Percentiles rank a stretch among this genome's conserved stretches.
Evolutionary conservation across 1,284 basidiomycete species (phyloP).

Genomic region (Porodaedalea pini): DNA sequence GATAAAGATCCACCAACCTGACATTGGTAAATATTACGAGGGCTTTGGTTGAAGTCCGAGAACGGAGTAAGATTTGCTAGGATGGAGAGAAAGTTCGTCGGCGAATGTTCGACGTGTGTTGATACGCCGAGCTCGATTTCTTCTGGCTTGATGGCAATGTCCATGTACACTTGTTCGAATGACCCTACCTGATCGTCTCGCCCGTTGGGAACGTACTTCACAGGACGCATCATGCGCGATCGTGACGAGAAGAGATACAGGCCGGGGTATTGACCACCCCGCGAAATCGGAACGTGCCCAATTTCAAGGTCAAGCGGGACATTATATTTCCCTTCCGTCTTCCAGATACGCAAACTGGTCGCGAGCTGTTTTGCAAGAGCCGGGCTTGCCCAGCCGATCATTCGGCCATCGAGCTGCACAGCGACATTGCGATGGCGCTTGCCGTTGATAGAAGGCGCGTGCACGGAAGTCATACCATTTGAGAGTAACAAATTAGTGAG

Average conservation of each 20-base stretch:
- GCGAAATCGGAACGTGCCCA: conserved; percentile 85
- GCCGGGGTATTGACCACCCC: conserved; percentile 96
- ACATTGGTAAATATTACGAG: conserved; percentile 85
- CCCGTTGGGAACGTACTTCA: conserved; percentile 86
- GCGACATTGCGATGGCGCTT: conserved; percentile 64
- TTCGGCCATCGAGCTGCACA: conserved; percentile 90
- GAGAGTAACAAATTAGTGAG: conserved; percentile 81
- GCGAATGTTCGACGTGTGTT: conserved; percentile 90
- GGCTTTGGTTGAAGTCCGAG: conserved; percentile 97
- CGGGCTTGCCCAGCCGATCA: conserved; percentile 94
- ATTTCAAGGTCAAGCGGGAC: conserved; percentile 96
- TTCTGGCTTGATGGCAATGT: conserved; percentile 88
- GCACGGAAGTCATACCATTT: conserved; percentile 94
- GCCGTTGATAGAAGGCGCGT: conserved; percentile 77
- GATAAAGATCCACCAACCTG: conserved; percentile 41
- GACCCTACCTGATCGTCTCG: conserved; percentile 89
- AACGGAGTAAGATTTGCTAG: conserved; percentile 80
- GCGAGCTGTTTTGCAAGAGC: conserved; percentile 79
- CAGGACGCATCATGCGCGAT: conserved; percentile 97
- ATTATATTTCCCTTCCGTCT: conserved; percentile 82
- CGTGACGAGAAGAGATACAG: conserved; percentile 89
- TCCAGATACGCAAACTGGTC: conserved; percentile 85
- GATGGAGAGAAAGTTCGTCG: conserved; percentile 93
- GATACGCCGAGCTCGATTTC: conserved; percentile 84
- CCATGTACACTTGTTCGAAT: conserved; percentile 99